Base-by-base conservation (phyloP, 2,329 filamentous ascomycete genomes). In the Ophiostoma sp. region DNA sequence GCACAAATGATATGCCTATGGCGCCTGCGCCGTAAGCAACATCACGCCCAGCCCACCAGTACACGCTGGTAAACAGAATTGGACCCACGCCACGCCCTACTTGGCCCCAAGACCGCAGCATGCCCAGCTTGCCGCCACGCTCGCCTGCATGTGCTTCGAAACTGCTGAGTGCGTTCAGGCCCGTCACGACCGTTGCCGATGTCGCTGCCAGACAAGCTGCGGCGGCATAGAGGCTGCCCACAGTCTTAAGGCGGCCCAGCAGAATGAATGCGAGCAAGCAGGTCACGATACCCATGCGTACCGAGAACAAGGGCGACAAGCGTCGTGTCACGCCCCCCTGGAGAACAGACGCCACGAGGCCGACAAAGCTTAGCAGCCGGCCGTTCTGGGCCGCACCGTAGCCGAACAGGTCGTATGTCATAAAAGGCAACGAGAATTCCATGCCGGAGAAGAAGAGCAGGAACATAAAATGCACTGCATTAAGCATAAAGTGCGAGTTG, bases 401-500 rank as follows among this genome's bases (percentile, higher is more conserved):
- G 10, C 86, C 86, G 79, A 98, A 98, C 64, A 99, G 86, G 69
- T 97, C 94, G 76, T 95, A 96, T 0, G 94, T 98, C 88, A 99
- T 94, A 79, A 99, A 99, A 0, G 95, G 94, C 3, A 99, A 86
- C 0, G 93, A 97, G 79, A 97, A 98, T 78, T 99, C 95, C 90
- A 99, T 94, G 72, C 95, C 95, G 1, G 93, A 97, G 81, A 99
- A 99, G 80, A 97, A 97, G 15, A 99, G 88, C 72, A 99, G 88
- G 79, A 99, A 99, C 66, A 90, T 81, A 76, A 98, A 90, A 79
- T 99, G 95, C 0, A 92, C 89, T 1, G 90, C 81, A 78, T 97
- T 97, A 66, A 99, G 87, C 15, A 96, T 78, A 39, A 87, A 81
- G 74, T 95, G 93, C 3, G 90, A 93, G 80, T 98, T 98, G 3